Base-by-base conservation (phyloP, 371 early-diverging fungal genomes). In the Encephalitozoon cuniculi region DNA sequence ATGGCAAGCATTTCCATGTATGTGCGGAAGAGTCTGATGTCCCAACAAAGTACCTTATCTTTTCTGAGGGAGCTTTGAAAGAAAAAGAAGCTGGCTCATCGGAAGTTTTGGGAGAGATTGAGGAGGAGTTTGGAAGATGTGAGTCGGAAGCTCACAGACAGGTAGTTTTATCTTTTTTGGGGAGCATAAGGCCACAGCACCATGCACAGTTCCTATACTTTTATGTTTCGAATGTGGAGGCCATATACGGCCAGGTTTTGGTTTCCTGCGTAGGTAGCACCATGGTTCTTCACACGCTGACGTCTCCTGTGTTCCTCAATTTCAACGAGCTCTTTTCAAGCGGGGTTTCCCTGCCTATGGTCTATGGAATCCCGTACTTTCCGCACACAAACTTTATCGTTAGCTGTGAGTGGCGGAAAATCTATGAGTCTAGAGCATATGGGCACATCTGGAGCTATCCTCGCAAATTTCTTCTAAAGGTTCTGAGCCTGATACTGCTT, bases 281-380 rank as follows among this genome's bases (percentile, higher is more conserved):
- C 3, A 49, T 66, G 34, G 28, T 66, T 5, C n/a, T 39, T 18
- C 32, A 41, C 32, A 66, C 66, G 3, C 28, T 66, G 5, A 66
- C 49, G 11, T 44, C 43, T 12, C 43, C 44, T n/a, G n/a, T 66
- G n/a, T 41, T 41, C n/a, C 41, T 66, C 7, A 59, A 59, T 34
- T 34, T 59, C 59, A 59, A 59, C 28, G 59, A 59, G 9, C 59
- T 59, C 15, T 59, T 59, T 34, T 59, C 59, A n/a, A 59, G 18
- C 4, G n/a, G n/a, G 3, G 15, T 15, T 9, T 34, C 0, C n/a
- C 41, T 66, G 4, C 15, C 43, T 21, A 43, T 18, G 32, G 30
- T 43, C 5, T 21, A 39, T 25, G 28, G 49, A 6, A 66, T 66
- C n/a, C 66, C 66, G 21, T 66, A 44, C 44, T 43, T 44, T 49